Percentiles rank a stretch among this genome's conserved stretches.
Evolutionary conservation across 2,329 filamentous ascomycete genomes (phyloP).

Genomic region (Fusarium nelsonii): DNA sequence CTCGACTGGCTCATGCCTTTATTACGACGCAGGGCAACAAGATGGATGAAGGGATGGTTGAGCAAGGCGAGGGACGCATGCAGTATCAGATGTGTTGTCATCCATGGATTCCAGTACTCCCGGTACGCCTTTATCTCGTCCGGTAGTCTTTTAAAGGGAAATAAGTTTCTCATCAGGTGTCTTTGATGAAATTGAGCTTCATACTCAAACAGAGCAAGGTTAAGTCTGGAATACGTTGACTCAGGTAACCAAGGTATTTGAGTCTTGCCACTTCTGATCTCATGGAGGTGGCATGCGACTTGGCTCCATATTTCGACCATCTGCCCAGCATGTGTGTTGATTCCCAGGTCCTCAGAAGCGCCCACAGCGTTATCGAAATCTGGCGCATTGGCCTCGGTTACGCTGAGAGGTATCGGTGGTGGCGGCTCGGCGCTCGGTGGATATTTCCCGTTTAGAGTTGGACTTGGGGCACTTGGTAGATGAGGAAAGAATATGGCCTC

Average conservation of each 20-base stretch:
- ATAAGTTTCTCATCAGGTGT: conserved; percentile 16
- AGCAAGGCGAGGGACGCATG: conserved; percentile 21
- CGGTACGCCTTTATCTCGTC: background rate
- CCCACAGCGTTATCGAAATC: conserved; percentile 17
- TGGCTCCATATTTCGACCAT: conserved; percentile 11
- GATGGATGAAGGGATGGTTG: conserved; percentile 14
- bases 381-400: background rate
- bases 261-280: conserved; percentile 1
- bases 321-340: conserved; percentile 1
- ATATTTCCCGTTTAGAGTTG: background rate
- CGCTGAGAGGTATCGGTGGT: background rate
- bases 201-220: conserved; percentile 16
- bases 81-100: conserved; percentile 11
- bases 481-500: conserved; percentile 9
- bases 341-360: background rate
- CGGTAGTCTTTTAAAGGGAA: conserved; percentile 1
- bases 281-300: conserved; percentile 7
- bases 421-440: conserved; percentile 6
- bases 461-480: background rate
- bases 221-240: conserved; percentile 15
- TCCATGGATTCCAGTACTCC: conserved; percentile 21
- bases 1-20: conserved; percentile 9
- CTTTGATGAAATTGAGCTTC: conserved; percentile 19
- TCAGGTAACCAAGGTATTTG: conserved; percentile 20
- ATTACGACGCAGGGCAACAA: conserved; percentile 8